Base-by-base conservation (phyloP, 345 rosid species). In the Populus tremula region DNA sequence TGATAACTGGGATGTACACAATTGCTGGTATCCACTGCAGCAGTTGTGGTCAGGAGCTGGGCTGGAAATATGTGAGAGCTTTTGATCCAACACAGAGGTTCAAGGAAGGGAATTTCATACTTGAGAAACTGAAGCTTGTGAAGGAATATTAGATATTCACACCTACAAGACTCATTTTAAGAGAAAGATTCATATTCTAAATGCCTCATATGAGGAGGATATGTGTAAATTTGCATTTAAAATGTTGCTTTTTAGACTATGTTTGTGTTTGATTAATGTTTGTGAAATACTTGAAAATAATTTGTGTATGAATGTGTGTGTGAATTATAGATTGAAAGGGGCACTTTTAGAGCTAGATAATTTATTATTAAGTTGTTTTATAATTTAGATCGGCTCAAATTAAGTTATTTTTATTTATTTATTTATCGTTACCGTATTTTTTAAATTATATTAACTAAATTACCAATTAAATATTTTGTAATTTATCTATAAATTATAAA, bases 21-120 rank as follows among this genome's bases (percentile, higher is more conserved):
- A 71, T 84, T 14, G 87, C 88, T n/a, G 31, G 29, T 5, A 70
- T 86, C 54, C 70, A 69, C 38, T 86, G 90, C 80, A 75, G 84
- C 80, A 72, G 76, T 9, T 88, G 87, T 45, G 81, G 83, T 0
- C 71, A 69, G 59, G 86, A 78, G 8, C 25, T 87, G 84, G 88
- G 87, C 0, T 84, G 88, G 90, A 78, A 84, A 13, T 87, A 86
- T 49, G 69, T 84, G 39, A 43, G 67, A 12, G 83, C 87, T 49
- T 76, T 72, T 70, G 84, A 86, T 29, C 13, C 47, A 3, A 77
- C 16, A 39, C 76, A 84, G 33, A 82, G 76, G 80, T 84, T 8
- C 77, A 86, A 87, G 76, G 86, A 86, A 73, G 87, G 88, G 29
- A 77, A 79, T 25, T 87, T 86, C 76, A 69, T 87, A 9, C 18